Evolutionary conservation across 2,329 filamentous ascomycete genomes (phyloP), one percentile per base, ranked within the genome.

Genomic region (Arthrobotrys iridis): DNA sequence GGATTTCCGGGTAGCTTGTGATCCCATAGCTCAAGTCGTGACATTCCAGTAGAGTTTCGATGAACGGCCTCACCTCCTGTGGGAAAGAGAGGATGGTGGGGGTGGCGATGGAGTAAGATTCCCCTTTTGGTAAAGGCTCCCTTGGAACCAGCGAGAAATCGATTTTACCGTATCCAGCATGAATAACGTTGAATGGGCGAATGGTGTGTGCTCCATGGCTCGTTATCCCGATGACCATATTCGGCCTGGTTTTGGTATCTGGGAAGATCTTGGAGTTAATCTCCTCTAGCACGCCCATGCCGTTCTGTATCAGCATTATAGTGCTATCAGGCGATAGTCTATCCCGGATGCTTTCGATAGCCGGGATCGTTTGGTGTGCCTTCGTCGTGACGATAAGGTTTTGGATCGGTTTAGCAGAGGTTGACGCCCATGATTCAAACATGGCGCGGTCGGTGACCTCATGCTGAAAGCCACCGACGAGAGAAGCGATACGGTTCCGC

Each of bases 311-410:
- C 65, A 96, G 87, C 72, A 91, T 88, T 5, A 97, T 86, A 0
- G 92, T 91, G 0, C 90, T 92, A 26, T 88, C 83, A 1, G 86
- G 84, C 45, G 87, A 85, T n/a, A 96, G 83, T 7, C 92, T 87
- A 77, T 88, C 86, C 1, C 89, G 85, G 60, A 96, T 87, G 0
- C 87, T 82, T 4, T 87, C 84, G 11, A 97, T 82, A 41, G 91
- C 90, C 0, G 86, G 83, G n/a, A 91, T 81, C 0, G 91, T 91
- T 37, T 87, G 83, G 1, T 87, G 83, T 0, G 93, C 88, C 82
- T 97, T 97, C 28, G 90, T 91, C 1, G 91, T 86, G 22, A 97
- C 83, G 77, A 98, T 88, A 43, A 97, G 86, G 80, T 92, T 91
- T 77, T 86, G 83, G 41, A 97, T 91, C 11, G 65, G 60, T 33